These are phyloP conservation scores for Wallemia mellicola DNA, from an alignment of 1,284 basidiomycete genomes.

Conservation along the genomic window DNA sequence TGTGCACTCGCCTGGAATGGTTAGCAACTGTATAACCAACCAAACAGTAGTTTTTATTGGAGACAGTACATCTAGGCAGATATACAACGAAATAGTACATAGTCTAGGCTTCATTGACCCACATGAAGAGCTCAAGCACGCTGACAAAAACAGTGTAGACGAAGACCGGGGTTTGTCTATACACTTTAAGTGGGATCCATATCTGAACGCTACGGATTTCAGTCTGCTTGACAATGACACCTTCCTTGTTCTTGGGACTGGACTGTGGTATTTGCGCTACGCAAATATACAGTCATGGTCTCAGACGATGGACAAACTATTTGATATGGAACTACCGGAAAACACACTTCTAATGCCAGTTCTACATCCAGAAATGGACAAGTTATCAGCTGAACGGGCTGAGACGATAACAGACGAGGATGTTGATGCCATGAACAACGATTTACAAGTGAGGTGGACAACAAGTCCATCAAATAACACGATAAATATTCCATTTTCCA, in stretches of 20 bases:
- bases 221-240: conserved; percentile 17
- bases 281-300: conserved; percentile 35
- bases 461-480: conserved; percentile 1
- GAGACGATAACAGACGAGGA: conserved; percentile 37
- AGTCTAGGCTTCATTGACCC: neutral
- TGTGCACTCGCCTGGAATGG: too few relatives aligned
- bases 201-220: conserved; percentile 30
- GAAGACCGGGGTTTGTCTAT: neutral
- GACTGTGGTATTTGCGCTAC: conserved; percentile 61
- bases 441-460: conserved; percentile 33
- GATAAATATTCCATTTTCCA: conserved; percentile 33
- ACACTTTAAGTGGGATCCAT: conserved; percentile 17
- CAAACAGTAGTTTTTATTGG: conserved; percentile 49
- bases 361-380: conserved; percentile 28
- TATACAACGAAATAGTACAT: conserved; percentile 43
- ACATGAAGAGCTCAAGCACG: neutral
- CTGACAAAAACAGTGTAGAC: conserved; percentile 13
- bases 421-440: conserved; percentile 63
- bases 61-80: conserved; percentile 47
- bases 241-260: conserved; percentile 48
- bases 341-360: conserved; percentile 43
- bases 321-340: conserved; percentile 25
- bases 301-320: conserved; percentile 22
- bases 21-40: too few relatives aligned
- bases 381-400: conserved; percentile 31